phyloP scores from a whole-genome alignment of 306 rosid species.

The Prunus mongolica region DNA sequence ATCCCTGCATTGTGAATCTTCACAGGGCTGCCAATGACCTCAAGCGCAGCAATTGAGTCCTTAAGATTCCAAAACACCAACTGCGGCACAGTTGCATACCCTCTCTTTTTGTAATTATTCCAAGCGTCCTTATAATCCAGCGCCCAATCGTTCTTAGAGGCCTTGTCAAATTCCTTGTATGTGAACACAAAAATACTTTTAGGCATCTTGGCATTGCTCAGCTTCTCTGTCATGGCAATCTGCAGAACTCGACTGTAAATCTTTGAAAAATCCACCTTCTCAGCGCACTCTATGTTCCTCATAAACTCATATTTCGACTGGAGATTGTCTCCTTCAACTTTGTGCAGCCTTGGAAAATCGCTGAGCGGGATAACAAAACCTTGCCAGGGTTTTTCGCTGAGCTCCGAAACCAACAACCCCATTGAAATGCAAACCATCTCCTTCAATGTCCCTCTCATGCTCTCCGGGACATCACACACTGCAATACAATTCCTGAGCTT shows the following conservation, averaged over 20 bases:
- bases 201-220: background rate
- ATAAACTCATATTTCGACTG: background rate
- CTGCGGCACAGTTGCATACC: background rate
- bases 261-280: too few relatives aligned
- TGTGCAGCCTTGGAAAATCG: background rate
- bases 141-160: background rate
- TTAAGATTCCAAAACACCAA: background rate
- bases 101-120: background rate
- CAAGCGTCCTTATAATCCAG: background rate
- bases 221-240: background rate
- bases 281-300: too few relatives aligned
- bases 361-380: background rate
- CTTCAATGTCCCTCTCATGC: background rate
- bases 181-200: background rate
- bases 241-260: background rate
- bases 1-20: background rate
- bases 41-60: background rate
- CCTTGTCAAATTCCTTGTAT: background rate
- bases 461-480: background rate
- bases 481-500: background rate
- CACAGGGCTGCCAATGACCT: background rate
- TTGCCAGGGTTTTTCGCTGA: background rate
- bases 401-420: conserved; percentile 5
- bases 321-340: background rate
- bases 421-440: background rate